These are phyloP conservation scores for Verruconis gallopava DNA, from an alignment of 2,329 filamentous ascomycete genomes.

Conservation along the genomic window DNA sequence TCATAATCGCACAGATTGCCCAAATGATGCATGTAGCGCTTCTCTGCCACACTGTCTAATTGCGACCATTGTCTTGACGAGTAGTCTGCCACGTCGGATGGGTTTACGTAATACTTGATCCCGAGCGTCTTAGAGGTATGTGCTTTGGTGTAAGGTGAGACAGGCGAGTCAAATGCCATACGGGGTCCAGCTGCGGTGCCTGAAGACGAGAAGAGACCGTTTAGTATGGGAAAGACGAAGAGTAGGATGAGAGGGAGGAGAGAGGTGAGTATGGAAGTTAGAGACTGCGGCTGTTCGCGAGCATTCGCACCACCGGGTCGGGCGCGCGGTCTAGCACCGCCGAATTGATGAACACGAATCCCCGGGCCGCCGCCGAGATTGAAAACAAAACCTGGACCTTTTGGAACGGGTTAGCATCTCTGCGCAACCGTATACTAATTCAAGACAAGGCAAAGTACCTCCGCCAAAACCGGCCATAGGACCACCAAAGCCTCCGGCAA, in stretches of 20 bases:
- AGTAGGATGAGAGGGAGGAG: constrained; percentile 81
- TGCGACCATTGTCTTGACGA: constrained; percentile 54
- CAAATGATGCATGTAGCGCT: constrained; percentile 54
- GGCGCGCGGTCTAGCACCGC: constrained; percentile 61
- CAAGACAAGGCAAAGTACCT: neutral
- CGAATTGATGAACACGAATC: constrained; percentile 90
- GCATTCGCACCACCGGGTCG: constrained; percentile 47
- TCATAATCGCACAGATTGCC: constrained; percentile 65
- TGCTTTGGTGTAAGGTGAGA: constrained; percentile 58
- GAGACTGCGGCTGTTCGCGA: constrained; percentile 30
- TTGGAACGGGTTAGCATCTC: neutral
- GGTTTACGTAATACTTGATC: constrained; percentile 77
- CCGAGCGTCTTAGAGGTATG: constrained; percentile 58
- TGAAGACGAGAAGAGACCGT: constrained; percentile 55
- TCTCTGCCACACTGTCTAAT: constrained; percentile 68
- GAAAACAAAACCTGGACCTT: constrained; percentile 82
- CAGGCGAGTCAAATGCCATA: constrained; percentile 62
- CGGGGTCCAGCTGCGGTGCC: constrained; percentile 45
- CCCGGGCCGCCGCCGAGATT: constrained; percentile 87
- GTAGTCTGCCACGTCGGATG: constrained; percentile 59
- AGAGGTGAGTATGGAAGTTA: constrained; percentile 46
- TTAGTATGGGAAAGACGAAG: constrained; percentile 65
- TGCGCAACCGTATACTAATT: neutral
- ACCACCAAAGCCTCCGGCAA: constrained; percentile 58
- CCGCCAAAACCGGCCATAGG: constrained; percentile 49